Evolutionary conservation across 2,329 filamentous ascomycete species (phyloP).

Genomic region (Cercospora zeae-maydis): DNA sequence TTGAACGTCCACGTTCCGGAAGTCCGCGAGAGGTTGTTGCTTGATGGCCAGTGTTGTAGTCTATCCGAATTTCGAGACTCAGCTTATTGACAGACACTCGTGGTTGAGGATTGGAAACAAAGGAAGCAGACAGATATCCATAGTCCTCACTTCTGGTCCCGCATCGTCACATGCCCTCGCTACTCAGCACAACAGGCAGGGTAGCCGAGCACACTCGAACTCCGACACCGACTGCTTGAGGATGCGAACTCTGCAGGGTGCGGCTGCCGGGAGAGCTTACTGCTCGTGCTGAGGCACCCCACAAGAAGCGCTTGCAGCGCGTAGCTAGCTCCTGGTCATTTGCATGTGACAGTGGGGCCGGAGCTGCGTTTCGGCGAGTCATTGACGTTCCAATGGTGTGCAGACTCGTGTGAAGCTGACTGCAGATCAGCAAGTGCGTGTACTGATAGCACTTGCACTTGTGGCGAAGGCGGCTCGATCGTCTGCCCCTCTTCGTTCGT

Average conservation of each 20-base stretch:
- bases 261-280: neutral
- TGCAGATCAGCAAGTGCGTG: neutral
- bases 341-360: constrained; percentile 5
- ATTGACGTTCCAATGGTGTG: neutral
- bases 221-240: neutral
- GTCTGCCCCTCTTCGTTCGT: neutral
- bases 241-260: constrained; percentile 7
- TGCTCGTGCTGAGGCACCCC: neutral
- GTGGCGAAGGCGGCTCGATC: neutral
- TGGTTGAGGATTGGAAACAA: neutral
- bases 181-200: neutral
- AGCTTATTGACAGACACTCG: neutral
- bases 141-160: neutral
- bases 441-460: neutral
- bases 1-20: neutral
- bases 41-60: neutral
- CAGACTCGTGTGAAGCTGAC: neutral
- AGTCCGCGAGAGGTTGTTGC: neutral
- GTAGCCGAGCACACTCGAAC: neutral
- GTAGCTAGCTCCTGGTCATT: neutral
- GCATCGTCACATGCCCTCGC: neutral
- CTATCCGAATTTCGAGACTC: neutral
- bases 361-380: neutral
- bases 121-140: neutral
- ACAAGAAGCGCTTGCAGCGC: neutral